Conservation (phyloP, 768 basidiomycete genomes). For the Russula sp. region DNA sequence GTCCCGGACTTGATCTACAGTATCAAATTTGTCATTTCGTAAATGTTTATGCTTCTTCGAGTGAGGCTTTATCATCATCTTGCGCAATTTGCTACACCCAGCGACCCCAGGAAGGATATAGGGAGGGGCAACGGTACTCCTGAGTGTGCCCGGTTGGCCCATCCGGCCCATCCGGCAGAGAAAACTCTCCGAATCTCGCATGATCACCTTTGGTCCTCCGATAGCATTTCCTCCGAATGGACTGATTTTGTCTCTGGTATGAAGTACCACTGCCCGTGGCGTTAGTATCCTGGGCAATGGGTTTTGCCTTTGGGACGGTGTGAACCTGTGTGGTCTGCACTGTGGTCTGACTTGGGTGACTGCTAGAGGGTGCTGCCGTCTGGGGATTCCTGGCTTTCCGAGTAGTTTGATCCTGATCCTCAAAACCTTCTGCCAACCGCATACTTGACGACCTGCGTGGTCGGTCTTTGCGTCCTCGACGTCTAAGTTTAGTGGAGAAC, state of each 20-base stretch:
- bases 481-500: too few species aligned
- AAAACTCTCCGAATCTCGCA: neutral
- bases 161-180: neutral
- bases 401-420: too few species aligned
- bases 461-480: too few species aligned
- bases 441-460: too few species aligned
- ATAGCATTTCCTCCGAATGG: slow-evolving; percentile 16
- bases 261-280: neutral
- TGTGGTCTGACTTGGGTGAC: neutral
- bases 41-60: neutral
- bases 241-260: slow-evolving; percentile 1
- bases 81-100: neutral
- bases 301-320: neutral
- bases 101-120: neutral
- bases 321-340: neutral
- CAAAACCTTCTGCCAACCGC: neutral
- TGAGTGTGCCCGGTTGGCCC: neutral
- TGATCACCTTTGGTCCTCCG: slow-evolving; percentile 7
- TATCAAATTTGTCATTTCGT: neutral
- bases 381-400: too few species aligned
- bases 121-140: neutral
- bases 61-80: too few species aligned
- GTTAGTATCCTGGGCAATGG: neutral
- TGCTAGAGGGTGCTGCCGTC: neutral
- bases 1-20: neutral